Conservation (phyloP, 805 yeast species). For the Candida berthetii region DNA sequence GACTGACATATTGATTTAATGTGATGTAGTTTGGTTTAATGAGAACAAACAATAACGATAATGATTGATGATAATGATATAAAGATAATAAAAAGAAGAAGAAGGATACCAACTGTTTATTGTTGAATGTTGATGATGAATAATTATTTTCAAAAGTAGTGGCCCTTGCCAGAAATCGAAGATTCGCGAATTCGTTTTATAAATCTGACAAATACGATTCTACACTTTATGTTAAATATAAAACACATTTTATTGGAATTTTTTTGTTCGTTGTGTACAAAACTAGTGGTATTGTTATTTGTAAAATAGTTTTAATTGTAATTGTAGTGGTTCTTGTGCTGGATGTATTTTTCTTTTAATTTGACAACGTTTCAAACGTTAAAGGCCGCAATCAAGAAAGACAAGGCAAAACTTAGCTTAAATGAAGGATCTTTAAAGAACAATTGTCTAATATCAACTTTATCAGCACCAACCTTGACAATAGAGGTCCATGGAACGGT, state of each 20-base stretch:
- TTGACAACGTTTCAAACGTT: constrained; percentile 23
- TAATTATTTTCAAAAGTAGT: neutral
- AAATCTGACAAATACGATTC: too few species aligned
- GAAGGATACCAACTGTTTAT: too few species aligned
- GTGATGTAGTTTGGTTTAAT: neutral
- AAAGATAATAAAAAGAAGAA: too few species aligned
- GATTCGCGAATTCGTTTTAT: constrained; percentile 8
- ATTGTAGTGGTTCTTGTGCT: neutral
- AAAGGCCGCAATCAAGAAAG: constrained; percentile 57
- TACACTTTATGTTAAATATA: too few species aligned
- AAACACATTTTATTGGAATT: too few species aligned
- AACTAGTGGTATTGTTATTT: neutral
- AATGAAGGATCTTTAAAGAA: constrained; percentile 56
- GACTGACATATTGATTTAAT: too few species aligned
- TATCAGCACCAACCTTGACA: constrained; percentile 28
- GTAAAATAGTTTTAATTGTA: neutral
- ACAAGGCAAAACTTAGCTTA: constrained; percentile 46
- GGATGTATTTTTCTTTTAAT: neutral
- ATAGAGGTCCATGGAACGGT: constrained; percentile 33
- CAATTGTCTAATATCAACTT: constrained; percentile 42
- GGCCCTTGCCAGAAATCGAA: constrained; percentile 1
- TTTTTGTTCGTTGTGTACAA: too few species aligned
- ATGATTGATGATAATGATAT: too few species aligned
- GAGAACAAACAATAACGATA: neutral
- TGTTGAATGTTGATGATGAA: neutral